phyloP scores from a whole-genome alignment of 2,329 filamentous ascomycete species.

The Aspergillus sp. region DNA sequence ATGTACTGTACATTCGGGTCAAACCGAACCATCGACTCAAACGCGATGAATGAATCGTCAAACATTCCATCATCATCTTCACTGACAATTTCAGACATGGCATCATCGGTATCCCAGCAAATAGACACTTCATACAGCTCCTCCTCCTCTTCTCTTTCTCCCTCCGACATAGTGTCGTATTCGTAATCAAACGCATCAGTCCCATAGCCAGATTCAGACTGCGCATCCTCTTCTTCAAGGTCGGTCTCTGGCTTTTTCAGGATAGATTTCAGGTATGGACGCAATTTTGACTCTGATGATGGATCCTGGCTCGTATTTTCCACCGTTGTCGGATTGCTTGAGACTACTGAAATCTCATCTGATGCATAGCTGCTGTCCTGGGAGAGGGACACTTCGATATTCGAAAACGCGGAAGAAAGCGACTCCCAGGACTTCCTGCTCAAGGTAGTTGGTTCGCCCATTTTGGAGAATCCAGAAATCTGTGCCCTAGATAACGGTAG shows the following conservation, averaged over 20 bases:
- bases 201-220: conserved; percentile 33
- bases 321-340: conserved; percentile 19
- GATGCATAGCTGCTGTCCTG: conserved; percentile 36
- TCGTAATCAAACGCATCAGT: conserved; percentile 28
- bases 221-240: conserved; percentile 13
- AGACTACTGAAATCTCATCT: conserved; percentile 30
- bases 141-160: conserved; percentile 24
- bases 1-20: conserved; percentile 29
- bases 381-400: conserved; percentile 31
- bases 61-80: conserved; percentile 25
- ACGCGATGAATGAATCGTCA: conserved; percentile 33
- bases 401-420: conserved; percentile 29
- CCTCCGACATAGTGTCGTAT: conserved; percentile 18
- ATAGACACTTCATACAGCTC: conserved; percentile 24
- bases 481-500: neutral
- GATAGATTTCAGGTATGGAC: conserved; percentile 26
- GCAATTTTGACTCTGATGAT: conserved; percentile 14
- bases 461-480: conserved; percentile 11
- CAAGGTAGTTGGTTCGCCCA: conserved; percentile 18
- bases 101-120: conserved; percentile 24
- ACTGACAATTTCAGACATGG: conserved; percentile 21
- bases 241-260: conserved; percentile 26
- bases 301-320: conserved; percentile 17
- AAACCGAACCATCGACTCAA: conserved; percentile 31
- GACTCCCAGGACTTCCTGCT: conserved; percentile 31